These are phyloP conservation scores for Rhizopus arrhizus DNA, from an alignment of 371 early-diverging fungal species.

Conservation along the genomic window DNA sequence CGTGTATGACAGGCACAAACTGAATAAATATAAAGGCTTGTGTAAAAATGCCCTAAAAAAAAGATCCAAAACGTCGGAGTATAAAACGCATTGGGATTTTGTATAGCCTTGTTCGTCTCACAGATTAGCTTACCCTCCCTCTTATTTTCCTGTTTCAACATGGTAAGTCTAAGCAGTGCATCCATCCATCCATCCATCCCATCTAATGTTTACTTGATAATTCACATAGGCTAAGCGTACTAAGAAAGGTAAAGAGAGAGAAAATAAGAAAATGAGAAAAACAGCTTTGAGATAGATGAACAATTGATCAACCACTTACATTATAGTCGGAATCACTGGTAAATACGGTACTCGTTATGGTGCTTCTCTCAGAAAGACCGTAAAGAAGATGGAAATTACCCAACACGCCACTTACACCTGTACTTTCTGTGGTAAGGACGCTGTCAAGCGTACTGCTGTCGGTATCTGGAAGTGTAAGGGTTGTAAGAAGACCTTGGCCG, in stretches of 20 bases:
- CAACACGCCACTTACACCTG: conserved; percentile 99
- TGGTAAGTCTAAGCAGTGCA: background rate
- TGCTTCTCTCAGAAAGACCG: conserved; percentile 99
- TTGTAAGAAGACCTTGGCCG: conserved; percentile 96
- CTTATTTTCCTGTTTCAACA: background rate
- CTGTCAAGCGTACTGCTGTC: conserved; percentile 96
- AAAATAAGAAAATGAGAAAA: background rate
- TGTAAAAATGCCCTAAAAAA: too few species aligned
- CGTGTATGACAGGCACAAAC: too few species aligned
- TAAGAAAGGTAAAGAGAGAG: conserved; percentile 74
- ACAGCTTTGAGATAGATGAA: background rate
- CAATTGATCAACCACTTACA: background rate
- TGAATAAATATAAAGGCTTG: too few species aligned
- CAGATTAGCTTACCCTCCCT: background rate
- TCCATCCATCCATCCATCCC: conserved; percentile 2
- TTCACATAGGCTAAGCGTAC: conserved; percentile 92
- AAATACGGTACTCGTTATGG: conserved; percentile 99
- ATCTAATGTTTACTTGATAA: background rate
- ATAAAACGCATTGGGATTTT: too few species aligned
- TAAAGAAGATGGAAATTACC: conserved; percentile 99
- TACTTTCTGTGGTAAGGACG: conserved; percentile 99
- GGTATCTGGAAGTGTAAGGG: conserved; percentile 99
- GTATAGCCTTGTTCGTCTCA: too few species aligned
- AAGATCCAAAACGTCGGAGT: too few species aligned
- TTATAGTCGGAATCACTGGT: conserved; percentile 95